These are phyloP conservation scores for Corchorus olitorius DNA, from an alignment of 345 rosid species.

Conservation along the genomic window DNA sequence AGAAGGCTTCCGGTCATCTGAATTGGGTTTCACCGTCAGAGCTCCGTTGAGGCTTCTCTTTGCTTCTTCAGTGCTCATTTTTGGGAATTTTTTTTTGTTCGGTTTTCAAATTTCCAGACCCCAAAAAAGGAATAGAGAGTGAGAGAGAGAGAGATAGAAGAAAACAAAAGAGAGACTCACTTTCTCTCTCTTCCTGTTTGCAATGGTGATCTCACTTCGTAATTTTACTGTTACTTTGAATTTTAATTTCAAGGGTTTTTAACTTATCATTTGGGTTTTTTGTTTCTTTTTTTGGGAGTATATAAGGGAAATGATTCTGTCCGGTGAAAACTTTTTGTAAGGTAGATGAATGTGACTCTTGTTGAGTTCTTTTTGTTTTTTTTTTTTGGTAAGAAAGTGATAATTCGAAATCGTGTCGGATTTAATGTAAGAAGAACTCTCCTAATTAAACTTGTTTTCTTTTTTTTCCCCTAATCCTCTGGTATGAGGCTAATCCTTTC, in stretches of 20 bases:
- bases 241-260: neutral
- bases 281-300: neutral
- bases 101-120: neutral
- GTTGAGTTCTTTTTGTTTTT: neutral
- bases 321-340: neutral
- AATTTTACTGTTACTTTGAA: neutral
- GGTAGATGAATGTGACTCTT: neutral
- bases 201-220: neutral
- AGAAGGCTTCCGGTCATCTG: slow-evolving; percentile 58
- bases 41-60: slow-evolving; percentile 61
- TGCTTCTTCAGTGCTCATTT: slow-evolving; percentile 54
- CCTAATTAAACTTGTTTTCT: too few species aligned
- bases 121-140: neutral
- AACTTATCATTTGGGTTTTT: too few species aligned
- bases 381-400: too few species aligned
- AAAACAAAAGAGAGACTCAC: neutral
- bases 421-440: too few species aligned
- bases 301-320: neutral
- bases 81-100: neutral
- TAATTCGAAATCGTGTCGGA: too few species aligned
- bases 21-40: slow-evolving; percentile 38
- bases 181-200: neutral
- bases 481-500: too few species aligned
- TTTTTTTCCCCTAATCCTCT: too few species aligned
- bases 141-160: neutral